Evolutionary conservation across 1,284 basidiomycete genomes (phyloP), one percentile per base, ranked within the genome.

Genomic region (Tilletia caries): DNA sequence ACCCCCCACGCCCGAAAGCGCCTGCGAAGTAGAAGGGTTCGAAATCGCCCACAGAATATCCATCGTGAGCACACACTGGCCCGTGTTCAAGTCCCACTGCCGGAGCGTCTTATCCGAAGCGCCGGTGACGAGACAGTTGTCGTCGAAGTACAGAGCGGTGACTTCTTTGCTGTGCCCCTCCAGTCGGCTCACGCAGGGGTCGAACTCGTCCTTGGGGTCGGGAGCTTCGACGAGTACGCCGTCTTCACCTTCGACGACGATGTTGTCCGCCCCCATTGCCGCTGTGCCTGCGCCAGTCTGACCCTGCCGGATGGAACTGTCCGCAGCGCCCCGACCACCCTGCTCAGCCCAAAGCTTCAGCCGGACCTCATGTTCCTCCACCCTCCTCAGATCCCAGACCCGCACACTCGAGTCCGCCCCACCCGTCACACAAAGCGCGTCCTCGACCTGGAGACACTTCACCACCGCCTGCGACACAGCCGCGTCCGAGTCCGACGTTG

Each of bases 1-100:
- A 25, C 29, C 29, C 8, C 20, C 29, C 10, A 34, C 32, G 18
- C 64, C 64, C 23, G 81, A 80, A 10, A 79, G 70, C 86, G 81
- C 68, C 83, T 73, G 87, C 77, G 86, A 82, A n/a, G 87, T 84
- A 10, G 90, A 87, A 1, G 93, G 90, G 85, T 98, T 95, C 20
- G 93, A 93, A 77, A 98, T 97, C 2, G 95, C 95, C 96, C 96
- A 99, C 23, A 99, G 89, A 72, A 99, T 96, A 85, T 99, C 96
- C 96, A 99, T 99, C 13, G 95, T 96, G 86, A 97, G 90, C 65
- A 98, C 91, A 83, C 95, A 98, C 68, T 98, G 95, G 3, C 95
- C 95, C 0, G 95, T 98, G 48, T 89, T 89, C 68, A 98, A 88
- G 82, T 98, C 95, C 96, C 96, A 98, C 84, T 98, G 95, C 2